Evolutionary conservation across 1,284 basidiomycete species (phyloP), one percentile per base, ranked within the genome.

Genomic region (Filobasidium uniguttulatum): DNA sequence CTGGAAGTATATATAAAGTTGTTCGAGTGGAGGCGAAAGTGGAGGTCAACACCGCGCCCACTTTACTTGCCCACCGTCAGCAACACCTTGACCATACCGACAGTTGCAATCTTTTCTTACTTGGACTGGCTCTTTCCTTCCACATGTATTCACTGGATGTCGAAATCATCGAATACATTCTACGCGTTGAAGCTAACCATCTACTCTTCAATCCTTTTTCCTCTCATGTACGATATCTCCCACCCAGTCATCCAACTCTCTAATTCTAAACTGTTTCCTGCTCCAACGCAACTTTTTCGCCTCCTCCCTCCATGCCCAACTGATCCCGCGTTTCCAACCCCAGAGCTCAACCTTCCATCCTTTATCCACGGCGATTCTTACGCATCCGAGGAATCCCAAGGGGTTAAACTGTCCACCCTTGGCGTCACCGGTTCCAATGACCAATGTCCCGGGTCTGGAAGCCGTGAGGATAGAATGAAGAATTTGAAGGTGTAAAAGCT

Each of bases 371-470:
- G 88, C 87, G 10, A 80, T 79, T 49, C 83, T 72, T 12, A 88
- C 84, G 46, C 82, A 82, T 0, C 86, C 85, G 25, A 86, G 65
- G 67, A 90, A 91, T 3, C 86, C 86, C 59, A 87, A 82, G 54
- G 85, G 82, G 64, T 81, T 88, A 63, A 88, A 90, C 63, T 90
- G 82, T 2, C 84, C 83, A 10, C 82, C 81, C 60, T 85, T 85
- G 19, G 85, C 86, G 63, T 91, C 87, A 3, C 87, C 87, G 0
- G 88, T 90, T 1, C 85, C 87, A 30, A 91, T 76, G 33, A 90
- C 80, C 57, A 90, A 83, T 19, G 85, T 87, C 5, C 77, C 76
- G 9, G 71, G 61, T 3, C 50, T 50, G 28, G 77, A 77, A 1
- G 76, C 78, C 7, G 75, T 73, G 4, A 82, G 78, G 45, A 91